Evolutionary conservation across 805 yeast species (phyloP), one percentile per base, ranked within the genome.

Genomic region (Wickerhamiella kazuoi): DNA sequence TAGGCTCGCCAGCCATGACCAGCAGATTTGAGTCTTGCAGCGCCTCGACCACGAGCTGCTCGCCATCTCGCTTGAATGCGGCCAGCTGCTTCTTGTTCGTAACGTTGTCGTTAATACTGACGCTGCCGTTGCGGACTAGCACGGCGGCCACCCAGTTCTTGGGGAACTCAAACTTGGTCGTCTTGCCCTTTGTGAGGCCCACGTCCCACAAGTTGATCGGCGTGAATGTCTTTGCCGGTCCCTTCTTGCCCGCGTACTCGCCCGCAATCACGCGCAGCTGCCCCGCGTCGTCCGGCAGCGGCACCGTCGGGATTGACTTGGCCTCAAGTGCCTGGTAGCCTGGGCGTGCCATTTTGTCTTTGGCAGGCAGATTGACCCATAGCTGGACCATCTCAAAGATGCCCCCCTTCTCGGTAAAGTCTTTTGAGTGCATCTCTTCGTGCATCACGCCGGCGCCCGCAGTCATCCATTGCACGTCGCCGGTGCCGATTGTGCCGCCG

Each of bases 391-490:
- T 93, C 40, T 63, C 66, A 14, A 68, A 55, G 1, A 76, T 72
- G 31, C 67, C 67, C 21, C 61, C 60, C 3, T 33, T 34, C 14
- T 34, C 15, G 26, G 43, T 32, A 36, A 38, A 41, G 34, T 35
- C 30, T 16, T 41, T 33, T 9, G 49, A 49, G 30, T 54, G 60
- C 74, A 82, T 82, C 52, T 82, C 94, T 3, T 82, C 70, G 56
- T 82, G 94, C 34, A 79, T 81, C 31, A 81, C 70, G 39, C 90
- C 94, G 50, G 69, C 71, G 42, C 94, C 94, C 5, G 94, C 94
- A 29, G 93, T 82, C 94, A 82, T 82, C 57, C 82, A 81, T 58
- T 82, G 94, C 47, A 82, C 62, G 55, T 82, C 94, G 40, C 93
- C 94, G 6, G 81, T 72, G 44, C 71, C 66, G 39, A 83, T 60